A percentile compares a stretch with the other conserved stretches of the same genome.
Conservation (phyloP, 192 early-diverging fungal species). For the Coemansia sp. region DNA sequence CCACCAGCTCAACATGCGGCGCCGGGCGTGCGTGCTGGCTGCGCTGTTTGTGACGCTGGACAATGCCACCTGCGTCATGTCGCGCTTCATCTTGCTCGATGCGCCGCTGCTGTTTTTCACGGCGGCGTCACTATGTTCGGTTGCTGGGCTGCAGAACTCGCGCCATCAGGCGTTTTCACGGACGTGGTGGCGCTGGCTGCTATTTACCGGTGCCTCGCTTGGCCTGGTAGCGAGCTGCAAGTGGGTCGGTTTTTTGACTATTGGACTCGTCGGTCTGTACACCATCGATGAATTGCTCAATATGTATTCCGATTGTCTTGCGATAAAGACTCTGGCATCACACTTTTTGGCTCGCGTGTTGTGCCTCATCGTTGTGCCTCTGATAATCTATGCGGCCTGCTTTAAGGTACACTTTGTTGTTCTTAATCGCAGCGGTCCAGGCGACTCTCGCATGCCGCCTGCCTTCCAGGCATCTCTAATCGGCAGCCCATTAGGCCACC, state of each 20-base stretch:
- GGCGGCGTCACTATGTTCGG: constrained; percentile 51
- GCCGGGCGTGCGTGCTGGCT: constrained; percentile 52
- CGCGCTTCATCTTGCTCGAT: constrained; percentile 69
- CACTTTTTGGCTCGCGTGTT: constrained; percentile 85
- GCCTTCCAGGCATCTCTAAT: constrained; percentile 80
- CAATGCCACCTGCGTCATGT: constrained; percentile 61
- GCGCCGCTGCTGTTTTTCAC: constrained; percentile 73
- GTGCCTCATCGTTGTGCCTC: constrained; percentile 81
- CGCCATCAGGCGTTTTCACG: constrained; percentile 56
- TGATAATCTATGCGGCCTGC: constrained; percentile 75
- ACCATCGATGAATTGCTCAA: constrained; percentile 88
- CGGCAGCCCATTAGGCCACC: constrained; percentile 65
- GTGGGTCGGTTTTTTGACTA: constrained; percentile 93
- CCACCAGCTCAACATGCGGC: constrained; percentile 57
- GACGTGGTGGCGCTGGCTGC: constrained; percentile 67
- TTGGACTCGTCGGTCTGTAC: constrained; percentile 85
- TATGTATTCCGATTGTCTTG: constrained; percentile 64
- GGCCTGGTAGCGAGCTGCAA: constrained; percentile 71
- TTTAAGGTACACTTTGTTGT: constrained; percentile 91
- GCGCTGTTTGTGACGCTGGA: constrained; percentile 62
- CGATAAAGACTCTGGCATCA: constrained; percentile 48
- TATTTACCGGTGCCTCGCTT: constrained; percentile 61
- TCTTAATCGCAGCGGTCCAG: constrained; percentile 77
- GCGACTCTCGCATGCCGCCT: constrained; percentile 89
- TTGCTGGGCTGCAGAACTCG: constrained; percentile 59